Evolutionary conservation across 148 eudicot genomes (phyloP).

Genomic region (Rhododendron ovatum): DNA sequence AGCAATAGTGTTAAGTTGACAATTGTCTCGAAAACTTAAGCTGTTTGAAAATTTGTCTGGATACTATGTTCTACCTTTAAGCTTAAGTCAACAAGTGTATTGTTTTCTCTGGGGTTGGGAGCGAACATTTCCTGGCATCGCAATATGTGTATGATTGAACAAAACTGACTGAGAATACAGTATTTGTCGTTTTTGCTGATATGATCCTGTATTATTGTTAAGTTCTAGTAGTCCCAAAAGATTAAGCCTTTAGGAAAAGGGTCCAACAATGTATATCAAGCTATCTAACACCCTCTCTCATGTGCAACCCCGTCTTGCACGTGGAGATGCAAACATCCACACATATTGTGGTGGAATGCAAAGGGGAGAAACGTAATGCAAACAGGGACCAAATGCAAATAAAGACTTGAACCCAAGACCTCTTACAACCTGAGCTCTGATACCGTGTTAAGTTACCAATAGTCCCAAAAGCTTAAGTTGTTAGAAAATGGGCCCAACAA

Average conservation of each 20-base stretch:
- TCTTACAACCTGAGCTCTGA: background rate
- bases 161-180: background rate
- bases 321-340: background rate
- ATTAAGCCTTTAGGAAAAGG: no score
- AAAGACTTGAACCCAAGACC: background rate
- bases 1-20: background rate
- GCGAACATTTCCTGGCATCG: background rate
- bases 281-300: background rate
- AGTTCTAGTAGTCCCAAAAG: no score
- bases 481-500: background rate
- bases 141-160: background rate
- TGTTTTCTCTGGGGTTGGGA: background rate
- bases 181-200: background rate
- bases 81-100: background rate
- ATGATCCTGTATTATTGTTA: background rate
- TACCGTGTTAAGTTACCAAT: background rate
- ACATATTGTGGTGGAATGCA: background rate
- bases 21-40: background rate
- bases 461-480: background rate
- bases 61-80: background rate
- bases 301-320: background rate
- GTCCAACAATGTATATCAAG: no score
- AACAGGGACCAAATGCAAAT: background rate
- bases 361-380: background rate
- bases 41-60: background rate